Conservation (phyloP, 2,329 filamentous ascomycete species). For the Penicillium sp. region DNA sequence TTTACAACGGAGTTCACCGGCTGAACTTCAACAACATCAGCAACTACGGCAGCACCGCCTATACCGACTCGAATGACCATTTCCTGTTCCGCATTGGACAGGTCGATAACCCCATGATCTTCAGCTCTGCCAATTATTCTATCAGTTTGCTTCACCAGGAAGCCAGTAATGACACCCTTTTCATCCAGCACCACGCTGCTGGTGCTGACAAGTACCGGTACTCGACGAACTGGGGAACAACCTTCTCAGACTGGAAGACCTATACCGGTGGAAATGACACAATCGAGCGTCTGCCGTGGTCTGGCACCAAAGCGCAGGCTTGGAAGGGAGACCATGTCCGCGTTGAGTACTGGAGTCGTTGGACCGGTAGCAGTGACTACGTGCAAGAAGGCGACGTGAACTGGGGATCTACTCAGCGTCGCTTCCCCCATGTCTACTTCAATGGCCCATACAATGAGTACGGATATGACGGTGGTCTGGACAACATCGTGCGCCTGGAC, state of each 20-base stretch:
- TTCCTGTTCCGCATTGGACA: slow-evolving; percentile 64
- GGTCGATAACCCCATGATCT: slow-evolving; percentile 60
- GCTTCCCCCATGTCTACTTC: slow-evolving; percentile 63
- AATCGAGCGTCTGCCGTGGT: slow-evolving; percentile 54
- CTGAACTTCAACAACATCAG: slow-evolving; percentile 58
- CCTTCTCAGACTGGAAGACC: slow-evolving; percentile 59
- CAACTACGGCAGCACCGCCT: slow-evolving; percentile 35
- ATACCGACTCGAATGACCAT: slow-evolving; percentile 57
- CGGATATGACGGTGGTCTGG: slow-evolving; percentile 61
- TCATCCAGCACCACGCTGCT: slow-evolving; percentile 58
- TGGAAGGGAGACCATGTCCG: slow-evolving; percentile 64
- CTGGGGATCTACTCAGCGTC: slow-evolving; percentile 44
- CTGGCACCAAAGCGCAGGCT: slow-evolving; percentile 56
- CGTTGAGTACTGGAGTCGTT: slow-evolving; percentile 63
- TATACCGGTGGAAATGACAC: slow-evolving; percentile 55
- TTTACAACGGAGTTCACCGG: slow-evolving; percentile 62
- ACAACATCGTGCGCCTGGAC: slow-evolving; percentile 53
- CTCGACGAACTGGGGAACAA: slow-evolving; percentile 61
- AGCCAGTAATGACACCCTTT: slow-evolving; percentile 42
- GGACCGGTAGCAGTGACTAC: slow-evolving; percentile 60
- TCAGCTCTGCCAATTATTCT: slow-evolving; percentile 61
- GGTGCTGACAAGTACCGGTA: slow-evolving; percentile 65
- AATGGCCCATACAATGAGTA: slow-evolving; percentile 65
- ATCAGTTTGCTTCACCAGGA: slow-evolving; percentile 51
- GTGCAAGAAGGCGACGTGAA: slow-evolving; percentile 58